Conservation (phyloP, 345 rosid species). For the Syzygium oleosum region DNA sequence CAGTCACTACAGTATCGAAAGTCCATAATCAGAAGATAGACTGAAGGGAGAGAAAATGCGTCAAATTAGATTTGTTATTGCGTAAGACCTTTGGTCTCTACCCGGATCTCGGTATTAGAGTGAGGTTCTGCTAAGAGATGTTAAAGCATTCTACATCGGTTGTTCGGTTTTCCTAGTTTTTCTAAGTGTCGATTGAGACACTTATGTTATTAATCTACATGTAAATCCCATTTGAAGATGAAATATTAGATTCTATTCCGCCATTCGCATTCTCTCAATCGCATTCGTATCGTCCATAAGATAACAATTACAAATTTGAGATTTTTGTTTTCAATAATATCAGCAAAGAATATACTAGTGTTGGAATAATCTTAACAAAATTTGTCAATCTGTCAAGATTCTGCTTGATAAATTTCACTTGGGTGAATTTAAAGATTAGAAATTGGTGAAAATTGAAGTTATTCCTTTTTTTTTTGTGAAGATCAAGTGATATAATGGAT, state of each 20-base stretch:
- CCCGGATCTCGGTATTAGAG: background rate
- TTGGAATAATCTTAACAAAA: background rate
- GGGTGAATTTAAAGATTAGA: background rate
- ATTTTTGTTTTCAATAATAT: background rate
- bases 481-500: background rate
- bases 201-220: background rate
- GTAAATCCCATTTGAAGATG: background rate
- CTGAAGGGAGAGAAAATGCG: background rate
- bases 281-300: background rate
- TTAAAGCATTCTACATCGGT: background rate
- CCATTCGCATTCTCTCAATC: background rate
- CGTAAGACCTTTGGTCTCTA: background rate
- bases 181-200: background rate
- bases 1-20: background rate
- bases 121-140: background rate
- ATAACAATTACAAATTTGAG: background rate
- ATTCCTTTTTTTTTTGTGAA: background rate
- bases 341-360: background rate
- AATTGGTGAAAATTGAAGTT: background rate
- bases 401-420: background rate
- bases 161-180: background rate
- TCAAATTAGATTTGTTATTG: background rate
- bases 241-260: background rate
- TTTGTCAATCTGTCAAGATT: background rate
- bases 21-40: background rate